Percentiles rank a stretch among this genome's conserved stretches.
Evolutionary conservation across 345 rosid genomes (phyloP).

Genomic region (Eucalyptus regnans): DNA sequence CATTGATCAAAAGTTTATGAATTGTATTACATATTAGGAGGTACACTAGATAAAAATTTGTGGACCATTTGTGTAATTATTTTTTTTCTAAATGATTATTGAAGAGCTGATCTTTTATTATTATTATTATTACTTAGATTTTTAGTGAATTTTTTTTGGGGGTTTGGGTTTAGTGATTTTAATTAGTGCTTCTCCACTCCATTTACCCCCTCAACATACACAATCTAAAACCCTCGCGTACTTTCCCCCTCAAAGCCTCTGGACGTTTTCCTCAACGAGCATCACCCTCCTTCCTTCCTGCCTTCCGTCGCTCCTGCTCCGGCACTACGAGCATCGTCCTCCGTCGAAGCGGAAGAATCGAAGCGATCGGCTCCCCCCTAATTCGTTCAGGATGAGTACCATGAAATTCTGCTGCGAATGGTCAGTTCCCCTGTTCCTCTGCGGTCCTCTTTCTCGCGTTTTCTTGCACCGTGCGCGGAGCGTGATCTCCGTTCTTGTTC

Average conservation of each 20-base stretch:
- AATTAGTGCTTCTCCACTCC: background rate
- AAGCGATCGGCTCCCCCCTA: background rate
- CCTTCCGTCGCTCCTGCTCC: background rate
- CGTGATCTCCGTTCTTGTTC: background rate
- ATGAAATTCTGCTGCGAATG: background rate
- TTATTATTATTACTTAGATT: too few relatives aligned
- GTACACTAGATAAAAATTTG: accelerated
- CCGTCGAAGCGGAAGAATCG: background rate
- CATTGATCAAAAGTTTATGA: accelerated
- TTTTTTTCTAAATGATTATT: too few relatives aligned
- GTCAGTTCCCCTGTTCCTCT: background rate
- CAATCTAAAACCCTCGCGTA: background rate
- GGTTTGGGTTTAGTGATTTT: background rate
- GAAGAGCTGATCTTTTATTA: background rate
- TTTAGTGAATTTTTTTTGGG: too few relatives aligned
- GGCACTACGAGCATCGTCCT: background rate
- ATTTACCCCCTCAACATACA: background rate
- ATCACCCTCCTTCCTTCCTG: background rate
- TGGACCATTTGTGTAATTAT: too few relatives aligned
- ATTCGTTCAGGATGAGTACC: slow-evolving; percentile 23
- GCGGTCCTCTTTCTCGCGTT: background rate
- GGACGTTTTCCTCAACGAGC: background rate
- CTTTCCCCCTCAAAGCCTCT: background rate
- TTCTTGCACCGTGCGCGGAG: background rate
- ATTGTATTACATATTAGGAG: accelerated